These are phyloP conservation scores for Suhomyces coccinellae DNA, from an alignment of 1,139 yeast genomes.

Conservation along the genomic window DNA sequence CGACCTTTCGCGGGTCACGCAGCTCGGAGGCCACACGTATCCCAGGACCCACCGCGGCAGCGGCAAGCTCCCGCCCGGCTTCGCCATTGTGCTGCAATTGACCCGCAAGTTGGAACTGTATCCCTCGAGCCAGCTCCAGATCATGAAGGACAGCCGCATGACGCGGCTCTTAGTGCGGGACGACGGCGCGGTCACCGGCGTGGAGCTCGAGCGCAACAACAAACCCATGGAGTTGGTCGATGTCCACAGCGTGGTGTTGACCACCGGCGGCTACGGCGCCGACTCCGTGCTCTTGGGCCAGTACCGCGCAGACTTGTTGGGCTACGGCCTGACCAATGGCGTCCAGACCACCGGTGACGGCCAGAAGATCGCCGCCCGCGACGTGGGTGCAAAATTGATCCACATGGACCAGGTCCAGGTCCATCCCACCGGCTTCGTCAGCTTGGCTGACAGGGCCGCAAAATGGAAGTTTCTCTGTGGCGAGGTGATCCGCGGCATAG, in stretches of 20 bases:
- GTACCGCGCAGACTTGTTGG: slow-evolving; percentile 34
- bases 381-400: slow-evolving; percentile 32
- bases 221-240: slow-evolving; percentile 11
- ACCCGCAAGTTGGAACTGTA: slow-evolving; percentile 21
- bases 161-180: slow-evolving; percentile 18
- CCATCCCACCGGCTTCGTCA: slow-evolving; percentile 43
- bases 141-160: slow-evolving; percentile 25
- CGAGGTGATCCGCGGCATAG: slow-evolving; percentile 39
- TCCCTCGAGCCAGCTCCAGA: slow-evolving; percentile 18
- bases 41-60: slow-evolving; percentile 41
- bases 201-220: slow-evolving; percentile 20
- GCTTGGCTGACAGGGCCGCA: slow-evolving; percentile 15
- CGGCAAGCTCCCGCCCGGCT: slow-evolving; percentile 38
- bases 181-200: slow-evolving; percentile 22
- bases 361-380: slow-evolving; percentile 34
- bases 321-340: slow-evolving; percentile 39
- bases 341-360: slow-evolving; percentile 41
- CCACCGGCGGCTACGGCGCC: slow-evolving; percentile 44
- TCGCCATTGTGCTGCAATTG: slow-evolving; percentile 33
- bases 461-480: slow-evolving; percentile 40
- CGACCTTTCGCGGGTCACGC: slow-evolving; percentile 31
- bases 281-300: slow-evolving; percentile 28
- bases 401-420: slow-evolving; percentile 42
- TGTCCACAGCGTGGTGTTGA: slow-evolving; percentile 27
- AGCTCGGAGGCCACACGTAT: slow-evolving; percentile 39